phyloP scores from a whole-genome alignment of 2,329 filamentous ascomycete species.

The Pestalotiopsis sp. region DNA sequence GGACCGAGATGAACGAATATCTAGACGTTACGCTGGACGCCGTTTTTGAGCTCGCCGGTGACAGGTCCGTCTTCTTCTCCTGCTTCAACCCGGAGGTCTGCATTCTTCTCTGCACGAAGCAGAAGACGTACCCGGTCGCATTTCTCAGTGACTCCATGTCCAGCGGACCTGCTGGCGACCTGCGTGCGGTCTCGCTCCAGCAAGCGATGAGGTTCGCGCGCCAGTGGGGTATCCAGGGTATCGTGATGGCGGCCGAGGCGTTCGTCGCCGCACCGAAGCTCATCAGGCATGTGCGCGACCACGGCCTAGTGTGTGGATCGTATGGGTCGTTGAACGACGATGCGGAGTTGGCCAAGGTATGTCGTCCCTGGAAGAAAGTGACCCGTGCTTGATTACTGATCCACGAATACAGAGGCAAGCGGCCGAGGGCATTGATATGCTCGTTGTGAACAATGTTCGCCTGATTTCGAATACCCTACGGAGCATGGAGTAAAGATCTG shows the following conservation, averaged over 20 bases:
- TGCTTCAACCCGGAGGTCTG: constrained; percentile 15
- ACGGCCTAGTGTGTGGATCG: constrained; percentile 12
- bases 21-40: constrained; percentile 8
- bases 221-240: constrained; percentile 9
- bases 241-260: constrained; percentile 13
- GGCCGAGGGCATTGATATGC: constrained; percentile 12
- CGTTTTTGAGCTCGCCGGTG: constrained; percentile 2
- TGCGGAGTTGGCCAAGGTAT: constrained; percentile 12
- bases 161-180: constrained; percentile 12
- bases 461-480: constrained; percentile 14
- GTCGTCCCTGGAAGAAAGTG: not conserved
- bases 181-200: constrained; percentile 4
- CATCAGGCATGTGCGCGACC: constrained; percentile 10
- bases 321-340: constrained; percentile 17
- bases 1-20: constrained; percentile 14
- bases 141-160: constrained; percentile 16
- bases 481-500: not conserved
- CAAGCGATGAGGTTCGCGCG: constrained; percentile 9
- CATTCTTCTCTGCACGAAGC: constrained; percentile 8
- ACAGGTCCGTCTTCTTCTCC: constrained; percentile 12
- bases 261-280: constrained; percentile 14
- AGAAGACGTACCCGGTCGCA: constrained; percentile 8
- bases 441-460: constrained; percentile 16
- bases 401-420: constrained; percentile 8
- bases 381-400: not conserved